phyloP scores from a whole-genome alignment of 306 rosid genomes.

The Corylus avellana region DNA sequence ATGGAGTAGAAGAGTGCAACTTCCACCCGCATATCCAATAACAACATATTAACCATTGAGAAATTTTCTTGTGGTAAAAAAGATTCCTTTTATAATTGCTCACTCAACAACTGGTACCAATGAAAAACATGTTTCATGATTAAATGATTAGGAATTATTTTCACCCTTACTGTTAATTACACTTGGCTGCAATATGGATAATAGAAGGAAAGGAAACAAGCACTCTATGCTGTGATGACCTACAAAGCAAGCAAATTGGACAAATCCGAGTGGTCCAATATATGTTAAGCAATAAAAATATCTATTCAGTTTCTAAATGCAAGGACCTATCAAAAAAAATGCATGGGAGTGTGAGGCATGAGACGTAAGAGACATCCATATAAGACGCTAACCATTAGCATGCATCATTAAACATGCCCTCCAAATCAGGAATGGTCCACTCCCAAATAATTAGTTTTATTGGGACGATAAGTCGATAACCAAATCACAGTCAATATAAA shows the following conservation, averaged over 20 bases:
- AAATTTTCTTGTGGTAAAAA: not conserved
- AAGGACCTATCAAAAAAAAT: not conserved
- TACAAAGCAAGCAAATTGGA: not conserved
- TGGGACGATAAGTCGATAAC: too few relatives aligned
- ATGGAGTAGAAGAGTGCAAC: not conserved
- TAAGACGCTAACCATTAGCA: not conserved
- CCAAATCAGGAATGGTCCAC: not conserved
- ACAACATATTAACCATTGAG: conserved; percentile 1
- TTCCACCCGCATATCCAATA: conserved; percentile 12
- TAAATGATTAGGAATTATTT: not conserved
- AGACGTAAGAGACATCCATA: not conserved
- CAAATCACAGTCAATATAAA: not conserved
- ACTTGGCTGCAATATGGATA: not conserved
- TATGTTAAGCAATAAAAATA: not conserved
- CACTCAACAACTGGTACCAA: not conserved
- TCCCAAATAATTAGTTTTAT: not conserved
- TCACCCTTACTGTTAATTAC: not conserved
- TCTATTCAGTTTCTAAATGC: not conserved
- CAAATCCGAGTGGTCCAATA: not conserved
- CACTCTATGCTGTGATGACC: not conserved
- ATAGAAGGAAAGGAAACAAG: not conserved
- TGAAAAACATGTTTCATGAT: not conserved
- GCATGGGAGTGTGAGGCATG: not conserved
- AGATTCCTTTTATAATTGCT: not conserved
- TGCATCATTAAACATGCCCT: not conserved